A percentile compares a stretch with the other conserved stretches of the same genome.
Evolutionary conservation across 179 eudicot species (phyloP).

Genomic region (Beta corolliflora): DNA sequence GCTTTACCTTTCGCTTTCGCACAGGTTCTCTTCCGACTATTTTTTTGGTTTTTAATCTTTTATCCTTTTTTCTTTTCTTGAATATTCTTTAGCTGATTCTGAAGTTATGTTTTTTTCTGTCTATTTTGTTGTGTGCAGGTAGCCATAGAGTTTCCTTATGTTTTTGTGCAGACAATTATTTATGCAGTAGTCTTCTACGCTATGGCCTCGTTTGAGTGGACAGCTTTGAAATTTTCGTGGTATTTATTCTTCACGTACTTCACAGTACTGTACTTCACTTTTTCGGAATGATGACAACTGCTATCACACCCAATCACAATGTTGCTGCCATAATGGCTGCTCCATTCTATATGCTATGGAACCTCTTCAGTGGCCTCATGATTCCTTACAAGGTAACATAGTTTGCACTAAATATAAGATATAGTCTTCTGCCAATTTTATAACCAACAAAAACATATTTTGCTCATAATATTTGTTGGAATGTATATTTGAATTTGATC

Average conservation of each 20-base stretch:
- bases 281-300: slow-evolving; percentile 56
- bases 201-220: slow-evolving; percentile 56
- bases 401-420: neutral
- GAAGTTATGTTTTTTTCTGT: neutral
- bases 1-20: slow-evolving; percentile 55
- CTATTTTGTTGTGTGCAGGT: slow-evolving; percentile 34
- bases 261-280: slow-evolving; percentile 54
- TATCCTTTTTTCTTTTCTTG: neutral
- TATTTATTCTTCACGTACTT: slow-evolving; percentile 46
- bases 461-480: no score
- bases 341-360: slow-evolving; percentile 58
- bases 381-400: slow-evolving; percentile 49
- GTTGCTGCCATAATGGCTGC: slow-evolving; percentile 49
- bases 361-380: slow-evolving; percentile 60
- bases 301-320: slow-evolving; percentile 46
- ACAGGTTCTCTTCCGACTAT: slow-evolving; percentile 33
- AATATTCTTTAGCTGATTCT: neutral
- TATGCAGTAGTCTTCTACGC: slow-evolving; percentile 45
- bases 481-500: no score
- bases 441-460: no score
- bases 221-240: slow-evolving; percentile 40
- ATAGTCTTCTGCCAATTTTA: neutral
- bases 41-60: neutral
- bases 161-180: slow-evolving; percentile 42
- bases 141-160: slow-evolving; percentile 51